These are phyloP conservation scores for Nephelium lappaceum DNA, from an alignment of 345 rosid species.

Conservation along the genomic window DNA sequence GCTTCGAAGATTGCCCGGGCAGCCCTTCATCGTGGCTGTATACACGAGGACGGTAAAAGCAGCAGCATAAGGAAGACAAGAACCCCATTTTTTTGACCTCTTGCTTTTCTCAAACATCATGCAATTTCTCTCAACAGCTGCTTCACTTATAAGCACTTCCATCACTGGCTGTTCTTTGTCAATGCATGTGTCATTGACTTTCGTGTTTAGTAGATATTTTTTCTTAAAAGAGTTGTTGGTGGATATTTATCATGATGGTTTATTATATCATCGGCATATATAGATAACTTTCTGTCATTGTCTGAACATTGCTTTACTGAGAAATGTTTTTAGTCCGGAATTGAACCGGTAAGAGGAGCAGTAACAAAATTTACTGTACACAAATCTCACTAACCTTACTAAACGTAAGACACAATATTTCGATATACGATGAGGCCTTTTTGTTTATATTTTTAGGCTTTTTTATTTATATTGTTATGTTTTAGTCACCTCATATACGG, in stretches of 20 bases:
- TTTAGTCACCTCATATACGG: too few relatives aligned
- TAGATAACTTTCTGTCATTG: neutral
- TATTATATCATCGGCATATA: too few relatives aligned
- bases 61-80: conserved; percentile 38
- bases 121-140: neutral
- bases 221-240: too few relatives aligned
- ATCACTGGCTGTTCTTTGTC: neutral
- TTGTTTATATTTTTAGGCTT: too few relatives aligned
- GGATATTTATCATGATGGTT: too few relatives aligned
- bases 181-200: neutral
- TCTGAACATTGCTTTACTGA: neutral
- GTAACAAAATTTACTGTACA: neutral
- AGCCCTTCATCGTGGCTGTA: neutral
- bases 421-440: too few relatives aligned
- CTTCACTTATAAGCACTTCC: neutral
- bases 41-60: conserved; percentile 14
- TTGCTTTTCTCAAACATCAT: neutral
- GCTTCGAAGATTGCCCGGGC: conserved; percentile 7
- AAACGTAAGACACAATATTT: too few relatives aligned
- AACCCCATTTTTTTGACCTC: conserved; percentile 24
- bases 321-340: neutral
- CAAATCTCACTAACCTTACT: too few relatives aligned
- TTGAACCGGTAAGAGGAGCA: neutral
- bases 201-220: too few relatives aligned
- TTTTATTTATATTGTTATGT: too few relatives aligned